Evolutionary conservation across 2,329 filamentous ascomycete species (phyloP), one percentile per base, ranked within the genome.

Genomic region (Claviceps capensis): DNA sequence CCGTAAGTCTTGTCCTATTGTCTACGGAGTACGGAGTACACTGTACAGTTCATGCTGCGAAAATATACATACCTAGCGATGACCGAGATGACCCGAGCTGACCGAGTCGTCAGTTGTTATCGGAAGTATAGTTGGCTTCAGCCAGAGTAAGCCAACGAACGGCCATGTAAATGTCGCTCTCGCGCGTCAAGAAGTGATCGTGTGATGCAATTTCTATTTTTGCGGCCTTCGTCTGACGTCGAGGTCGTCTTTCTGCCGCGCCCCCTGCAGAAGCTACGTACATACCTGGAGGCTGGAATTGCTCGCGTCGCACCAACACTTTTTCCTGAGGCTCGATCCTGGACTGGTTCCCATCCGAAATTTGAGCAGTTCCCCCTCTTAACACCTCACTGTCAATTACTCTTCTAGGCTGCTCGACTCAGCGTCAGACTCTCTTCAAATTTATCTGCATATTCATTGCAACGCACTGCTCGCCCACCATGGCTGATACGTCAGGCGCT

Each of bases 401-500:
- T 44, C 42, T 44, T 44, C 42, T 14, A 23, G 13, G 6, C 13
- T 23, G 8, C 42, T 23, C 42, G 42, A 23, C 42, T 23, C 19
- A 14, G 19, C 19, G 3, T 23, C 42, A 23, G 16, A 23, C 42
- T 44, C 22, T 8, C 16, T 26, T 26, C 42, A 14, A 44, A 14
- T 13, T 26, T 17, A 13, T 14, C 19, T 34, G 30, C 30, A 11
- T 4, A 34, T 34, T 44, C 42, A 4, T 26, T 23, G 23, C 23
- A 46, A 17, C 23, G 23, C 43, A 46, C n/a, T 26, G 23, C 43
- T 16, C 3, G 8, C 14, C 22, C 59, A 59, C 47, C 57, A 69
- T 69, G 67, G 56, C 65, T 59, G 65, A 68, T 49, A 43, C 59
- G 50, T 55, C 59, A 19, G 60, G 54, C 56, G 58, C 63, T 58